Percentiles rank a stretch among this genome's conserved stretches.
Evolutionary conservation across 345 rosid genomes (phyloP).

Genomic region (Microthlaspi erraticum): DNA sequence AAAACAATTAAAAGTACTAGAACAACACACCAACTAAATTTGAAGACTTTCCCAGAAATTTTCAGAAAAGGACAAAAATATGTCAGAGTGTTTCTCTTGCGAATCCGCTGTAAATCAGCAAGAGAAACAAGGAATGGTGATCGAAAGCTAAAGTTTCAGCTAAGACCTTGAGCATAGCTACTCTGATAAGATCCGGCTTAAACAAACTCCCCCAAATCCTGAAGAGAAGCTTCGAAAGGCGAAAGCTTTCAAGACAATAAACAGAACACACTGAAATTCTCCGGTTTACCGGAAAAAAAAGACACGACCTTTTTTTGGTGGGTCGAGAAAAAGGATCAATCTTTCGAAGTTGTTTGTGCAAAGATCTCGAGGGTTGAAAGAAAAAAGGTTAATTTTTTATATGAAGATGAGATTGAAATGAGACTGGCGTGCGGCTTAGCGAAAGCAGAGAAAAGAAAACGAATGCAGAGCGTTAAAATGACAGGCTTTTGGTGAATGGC

Average conservation of each 20-base stretch:
- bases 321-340: conserved; percentile 18
- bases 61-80: neutral
- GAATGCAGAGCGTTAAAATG: conserved; percentile 32
- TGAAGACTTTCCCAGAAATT: neutral
- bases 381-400: neutral
- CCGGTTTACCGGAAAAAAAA: neutral
- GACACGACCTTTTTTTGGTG: neutral
- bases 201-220: conserved; percentile 6
- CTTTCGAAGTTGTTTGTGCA: conserved; percentile 36
- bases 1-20: neutral
- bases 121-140: conserved; percentile 39
- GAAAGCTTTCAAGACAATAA: neutral
- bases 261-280: neutral
- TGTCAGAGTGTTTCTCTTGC: conserved; percentile 31
- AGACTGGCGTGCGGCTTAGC: neutral
- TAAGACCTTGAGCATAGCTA: conserved; percentile 33
- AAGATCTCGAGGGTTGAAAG: conserved; percentile 22
- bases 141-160: conserved; percentile 30
- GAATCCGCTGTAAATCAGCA: conserved; percentile 36
- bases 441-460: neutral
- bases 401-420: conserved; percentile 14
- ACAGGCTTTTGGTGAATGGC: conserved; percentile 26
- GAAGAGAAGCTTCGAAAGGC: neutral
- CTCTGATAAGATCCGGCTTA: neutral
- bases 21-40: neutral